Evolutionary conservation across 2,329 filamentous ascomycete species (phyloP), one percentile per base, ranked within the genome.

Genomic region (Diaporthe humulicola): DNA sequence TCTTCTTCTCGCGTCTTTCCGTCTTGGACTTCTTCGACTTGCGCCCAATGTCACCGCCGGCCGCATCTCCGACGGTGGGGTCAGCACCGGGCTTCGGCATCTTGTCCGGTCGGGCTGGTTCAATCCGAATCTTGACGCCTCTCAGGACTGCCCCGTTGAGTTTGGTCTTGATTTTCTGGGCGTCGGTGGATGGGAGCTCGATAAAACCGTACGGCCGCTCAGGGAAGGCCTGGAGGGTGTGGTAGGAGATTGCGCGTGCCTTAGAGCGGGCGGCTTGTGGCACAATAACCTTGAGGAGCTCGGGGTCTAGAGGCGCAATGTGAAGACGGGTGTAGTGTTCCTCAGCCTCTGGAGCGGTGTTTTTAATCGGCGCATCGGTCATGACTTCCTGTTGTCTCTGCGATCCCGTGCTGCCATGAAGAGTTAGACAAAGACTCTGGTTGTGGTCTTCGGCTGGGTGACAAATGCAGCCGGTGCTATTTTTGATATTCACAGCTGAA

Each of bases 191-290:
- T 0, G 96, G 96, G 50, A 99, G 85, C 61, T 97, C 95, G 75
- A 98, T 88, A 85, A 94, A 99, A 73, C 96, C 97, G 91, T 95
- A 99, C 71, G 91, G 93, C 81, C 91, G 93, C 78, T 99, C 97
- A 19, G 96, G 96, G 77, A 98, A 98, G 0, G 96, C 96, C 81
- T 95, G 90, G 78, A 98, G 86, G 7, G 88, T 87, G 84, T 98
- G 96, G 85, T 93, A 98, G n/a, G 96, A 98, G 70, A 98, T 90
- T 81, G 95, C 94, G 76, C 91, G 91, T 28, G 94, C 95, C 60
- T 87, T 86, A 19, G 91, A 87, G 48, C 91, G 90, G 19, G 94
- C 81, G 0, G 93, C 89, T 0, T 92, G 87, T 30, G 94, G 92
- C 64, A 99, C 84, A 75, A 97, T 90, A 66, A 93, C 87, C 73